Conservation (phyloP, 2,329 filamentous ascomycete species). For the Talaromyces marneffei region DNA sequence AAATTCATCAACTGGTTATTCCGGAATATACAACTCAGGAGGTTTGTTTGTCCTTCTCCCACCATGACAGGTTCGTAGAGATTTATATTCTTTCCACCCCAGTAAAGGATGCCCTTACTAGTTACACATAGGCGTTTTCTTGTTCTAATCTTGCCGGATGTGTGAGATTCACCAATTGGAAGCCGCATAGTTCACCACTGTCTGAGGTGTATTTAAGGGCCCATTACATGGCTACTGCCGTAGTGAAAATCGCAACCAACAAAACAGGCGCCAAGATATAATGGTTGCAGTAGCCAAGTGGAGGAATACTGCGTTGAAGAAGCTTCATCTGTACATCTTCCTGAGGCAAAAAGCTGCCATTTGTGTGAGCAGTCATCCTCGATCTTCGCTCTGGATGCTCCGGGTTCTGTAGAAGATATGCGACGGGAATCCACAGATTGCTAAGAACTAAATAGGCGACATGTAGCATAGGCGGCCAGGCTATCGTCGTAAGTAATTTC, state of each 20-base stretch:
- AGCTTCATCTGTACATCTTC: neutral
- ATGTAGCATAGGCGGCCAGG: neutral
- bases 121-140: no score
- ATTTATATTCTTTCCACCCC: no score
- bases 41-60: no score
- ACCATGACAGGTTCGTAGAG: no score
- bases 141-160: no score
- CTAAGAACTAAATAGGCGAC: neutral
- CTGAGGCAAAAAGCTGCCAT: neutral
- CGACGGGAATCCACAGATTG: neutral
- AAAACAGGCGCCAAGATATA: neutral
- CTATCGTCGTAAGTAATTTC: neutral
- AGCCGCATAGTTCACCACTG: neutral
- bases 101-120: no score
- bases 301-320: neutral
- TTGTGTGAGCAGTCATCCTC: neutral
- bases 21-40: no score
- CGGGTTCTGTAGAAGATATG: neutral
- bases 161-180: neutral
- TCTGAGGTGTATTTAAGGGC: no score
- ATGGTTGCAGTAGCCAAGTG: neutral
- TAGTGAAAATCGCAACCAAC: neutral
- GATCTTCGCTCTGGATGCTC: neutral
- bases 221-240: neutral
- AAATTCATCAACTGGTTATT: no score